phyloP scores from a whole-genome alignment of 2,329 filamentous ascomycete species.

The Colletotrichum orbiculare region DNA sequence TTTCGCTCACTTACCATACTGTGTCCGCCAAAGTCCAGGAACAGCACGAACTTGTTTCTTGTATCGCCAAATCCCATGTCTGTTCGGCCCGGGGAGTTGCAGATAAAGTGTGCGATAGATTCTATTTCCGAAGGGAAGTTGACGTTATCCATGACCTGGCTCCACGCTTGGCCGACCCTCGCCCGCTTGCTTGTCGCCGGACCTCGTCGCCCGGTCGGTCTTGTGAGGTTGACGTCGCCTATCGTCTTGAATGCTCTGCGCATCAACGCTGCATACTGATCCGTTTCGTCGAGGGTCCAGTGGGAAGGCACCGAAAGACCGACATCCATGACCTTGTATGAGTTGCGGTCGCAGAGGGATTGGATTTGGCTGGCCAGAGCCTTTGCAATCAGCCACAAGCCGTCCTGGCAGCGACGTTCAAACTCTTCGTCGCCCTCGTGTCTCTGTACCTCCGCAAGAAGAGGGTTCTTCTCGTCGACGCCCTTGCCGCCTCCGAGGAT shows the following conservation, averaged over 20 bases:
- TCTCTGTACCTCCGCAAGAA: conserved; percentile 22
- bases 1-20: conserved; percentile 23
- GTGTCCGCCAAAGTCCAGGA: conserved; percentile 33
- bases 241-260: background rate
- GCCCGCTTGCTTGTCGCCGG: background rate
- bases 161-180: background rate
- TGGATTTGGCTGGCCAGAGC: background rate
- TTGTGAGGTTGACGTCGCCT: too few relatives aligned
- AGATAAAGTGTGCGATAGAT: conserved; percentile 22
- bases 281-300: conserved; percentile 6
- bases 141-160: background rate
- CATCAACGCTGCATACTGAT: background rate
- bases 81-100: background rate
- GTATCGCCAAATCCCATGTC: background rate
- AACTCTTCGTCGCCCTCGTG: background rate
- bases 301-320: conserved; percentile 1
- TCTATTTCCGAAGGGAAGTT: conserved; percentile 24
- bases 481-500: background rate
- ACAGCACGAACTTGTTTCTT: background rate
- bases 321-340: background rate
- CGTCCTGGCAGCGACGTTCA: background rate
- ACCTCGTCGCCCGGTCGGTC: too few relatives aligned
- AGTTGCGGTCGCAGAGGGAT: background rate
- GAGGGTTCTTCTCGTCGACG: conserved; percentile 20
- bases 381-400: background rate